Evolutionary conservation across 805 yeast genomes (phyloP), one percentile per base, ranked within the genome.

Genomic region (Suhomyces canberraensis): DNA sequence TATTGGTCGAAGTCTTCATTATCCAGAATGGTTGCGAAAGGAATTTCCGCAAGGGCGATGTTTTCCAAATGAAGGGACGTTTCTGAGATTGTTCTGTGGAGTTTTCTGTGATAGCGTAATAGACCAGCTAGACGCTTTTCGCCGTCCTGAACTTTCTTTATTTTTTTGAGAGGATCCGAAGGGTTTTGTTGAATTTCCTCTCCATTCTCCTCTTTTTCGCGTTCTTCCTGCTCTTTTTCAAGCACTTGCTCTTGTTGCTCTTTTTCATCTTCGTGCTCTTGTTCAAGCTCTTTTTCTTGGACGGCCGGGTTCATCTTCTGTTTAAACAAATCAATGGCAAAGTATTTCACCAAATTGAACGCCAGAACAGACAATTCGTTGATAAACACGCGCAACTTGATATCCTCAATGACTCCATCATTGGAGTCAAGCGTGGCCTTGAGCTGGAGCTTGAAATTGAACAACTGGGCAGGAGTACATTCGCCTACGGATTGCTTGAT

Each of bases 31-130:
- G 60, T 51, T 1, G 57, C 50, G 34, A 62, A 58, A 1, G 70
- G 70, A 13, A 64, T 51, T 11, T 60, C 64, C 13, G 39, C 29
- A 3, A 64, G 25, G 9, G 38, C 36, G 8, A 51, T 36, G 34
- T 59, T 60, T 36, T 61, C 63, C 8, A 58, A 35, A 28, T 57
- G 54, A 5, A 64, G 16, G 6, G 60, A 50, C 2, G 60, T 30
- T 22, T 60, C 60, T 6, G 51, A 43, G 4, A 64, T 29, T 1
- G 51, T 38, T 7, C 47, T 29, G 39, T 58, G 55, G 1, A 61
- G 26, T n/a, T 42, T 46, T 25, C 41, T 45, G 37, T 54, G 56
- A 16, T 46, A 8, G n/a, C 32, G 31, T 11, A 34, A 19, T 16
- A 34, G 31, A 11, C 32, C 31, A 26, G 29, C 37, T 16, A 34